Conservation (phyloP, 495 filamentous ascomycete species). For the Trichoderma reesei region DNA sequence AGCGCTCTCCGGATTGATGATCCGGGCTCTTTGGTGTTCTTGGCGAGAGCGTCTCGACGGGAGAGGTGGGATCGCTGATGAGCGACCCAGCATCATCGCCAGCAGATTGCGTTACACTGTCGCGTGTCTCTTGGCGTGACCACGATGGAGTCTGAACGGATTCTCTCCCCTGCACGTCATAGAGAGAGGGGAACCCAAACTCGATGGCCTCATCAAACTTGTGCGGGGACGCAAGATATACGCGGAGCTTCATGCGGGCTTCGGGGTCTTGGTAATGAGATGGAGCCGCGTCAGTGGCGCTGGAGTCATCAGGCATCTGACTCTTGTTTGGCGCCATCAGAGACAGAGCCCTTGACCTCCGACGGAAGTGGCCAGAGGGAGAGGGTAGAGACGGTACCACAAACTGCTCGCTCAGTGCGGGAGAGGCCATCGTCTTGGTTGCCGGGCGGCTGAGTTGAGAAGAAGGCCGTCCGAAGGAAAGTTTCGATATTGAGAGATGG, state of each 20-base stretch:
- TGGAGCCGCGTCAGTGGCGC: constrained; percentile 56
- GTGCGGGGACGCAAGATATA: constrained; percentile 83
- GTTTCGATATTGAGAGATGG: constrained; percentile 43
- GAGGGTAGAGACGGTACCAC: not conserved
- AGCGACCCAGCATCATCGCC: constrained; percentile 18
- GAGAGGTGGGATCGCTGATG: constrained; percentile 41
- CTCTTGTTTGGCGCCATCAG: constrained; percentile 37
- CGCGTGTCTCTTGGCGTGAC: constrained; percentile 15
- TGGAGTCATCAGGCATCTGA: constrained; percentile 31
- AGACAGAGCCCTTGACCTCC: constrained; percentile 40
- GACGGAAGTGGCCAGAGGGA: constrained; percentile 24
- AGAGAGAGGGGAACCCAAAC: constrained; percentile 75
- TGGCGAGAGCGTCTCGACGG: constrained; percentile 44
- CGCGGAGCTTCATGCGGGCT: constrained; percentile 72
- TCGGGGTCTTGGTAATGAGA: constrained; percentile 88
- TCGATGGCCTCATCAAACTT: constrained; percentile 94
- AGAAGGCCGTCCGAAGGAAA: constrained; percentile 44
- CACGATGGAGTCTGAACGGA: constrained; percentile 11
- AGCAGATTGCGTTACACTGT: constrained; percentile 40
- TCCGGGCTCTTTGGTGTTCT: constrained; percentile 41
- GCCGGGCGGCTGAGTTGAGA: constrained; percentile 32
- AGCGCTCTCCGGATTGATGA: constrained; percentile 19
- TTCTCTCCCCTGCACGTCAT: constrained; percentile 19
- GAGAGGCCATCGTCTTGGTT: constrained; percentile 25
- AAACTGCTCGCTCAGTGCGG: not conserved